These are phyloP conservation scores for Diplodia corticola DNA, from an alignment of 2,329 filamentous ascomycete genomes.

Conservation along the genomic window DNA sequence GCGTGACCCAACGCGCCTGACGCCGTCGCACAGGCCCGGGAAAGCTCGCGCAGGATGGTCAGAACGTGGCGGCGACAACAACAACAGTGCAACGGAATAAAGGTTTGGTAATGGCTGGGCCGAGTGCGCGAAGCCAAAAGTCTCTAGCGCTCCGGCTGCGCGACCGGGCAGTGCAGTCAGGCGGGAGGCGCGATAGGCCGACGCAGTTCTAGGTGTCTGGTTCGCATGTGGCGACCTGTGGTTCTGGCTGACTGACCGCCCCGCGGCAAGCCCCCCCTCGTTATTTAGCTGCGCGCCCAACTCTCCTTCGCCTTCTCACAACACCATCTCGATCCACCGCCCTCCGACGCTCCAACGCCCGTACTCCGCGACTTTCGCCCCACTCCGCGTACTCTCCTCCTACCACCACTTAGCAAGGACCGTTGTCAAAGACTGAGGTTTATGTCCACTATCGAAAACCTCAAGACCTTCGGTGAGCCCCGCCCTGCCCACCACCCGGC, in stretches of 20 bases:
- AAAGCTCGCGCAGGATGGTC: background rate
- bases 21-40: background rate
- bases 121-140: background rate
- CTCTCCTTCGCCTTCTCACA: slow-evolving; percentile 7
- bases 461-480: slow-evolving; percentile 81
- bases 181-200: background rate
- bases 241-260: slow-evolving; percentile 3
- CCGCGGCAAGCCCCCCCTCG: slow-evolving; percentile 6
- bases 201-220: background rate
- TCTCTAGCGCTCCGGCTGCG: background rate
- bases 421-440: slow-evolving; percentile 70
- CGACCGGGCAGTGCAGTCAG: slow-evolving; percentile 6
- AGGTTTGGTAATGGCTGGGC: background rate
- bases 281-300: slow-evolving; percentile 14
- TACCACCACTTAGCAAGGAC: slow-evolving; percentile 34
- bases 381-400: slow-evolving; percentile 23
- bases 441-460: slow-evolving; percentile 96
- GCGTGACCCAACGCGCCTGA: background rate
- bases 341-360: background rate
- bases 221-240: slow-evolving; percentile 7
- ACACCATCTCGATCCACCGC: slow-evolving; percentile 7
- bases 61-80: background rate
- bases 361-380: slow-evolving; percentile 15
- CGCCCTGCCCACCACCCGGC: slow-evolving; percentile 31
- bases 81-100: background rate